Conservation (phyloP, 2,329 filamentous ascomycete species). For the Taxawa tesnikishii region DNA sequence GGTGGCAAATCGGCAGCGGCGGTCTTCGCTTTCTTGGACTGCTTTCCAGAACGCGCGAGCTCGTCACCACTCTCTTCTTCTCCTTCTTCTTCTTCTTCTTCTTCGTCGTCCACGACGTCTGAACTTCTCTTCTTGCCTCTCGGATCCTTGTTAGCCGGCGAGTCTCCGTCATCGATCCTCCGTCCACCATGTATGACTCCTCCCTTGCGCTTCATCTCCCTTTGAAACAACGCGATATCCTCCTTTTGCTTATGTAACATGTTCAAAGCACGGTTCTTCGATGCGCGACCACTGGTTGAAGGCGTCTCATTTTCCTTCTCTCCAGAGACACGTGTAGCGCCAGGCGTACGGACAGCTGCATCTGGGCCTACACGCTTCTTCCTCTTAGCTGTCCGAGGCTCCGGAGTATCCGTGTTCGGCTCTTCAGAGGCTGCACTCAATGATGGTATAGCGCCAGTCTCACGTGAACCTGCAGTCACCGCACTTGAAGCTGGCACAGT, state of each 20-base stretch:
- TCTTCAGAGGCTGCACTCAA: slow-evolving; percentile 2
- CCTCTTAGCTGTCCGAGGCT: slow-evolving; percentile 6
- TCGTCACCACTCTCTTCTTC: slow-evolving; percentile 29
- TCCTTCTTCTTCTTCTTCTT: slow-evolving; percentile 29
- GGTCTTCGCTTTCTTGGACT: slow-evolving; percentile 37
- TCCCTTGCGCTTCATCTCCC: slow-evolving; percentile 74
- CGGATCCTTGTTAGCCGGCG: slow-evolving; percentile 8
- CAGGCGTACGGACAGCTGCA: slow-evolving; percentile 14
- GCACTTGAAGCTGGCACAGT: slow-evolving; percentile 10
- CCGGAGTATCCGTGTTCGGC: slow-evolving; percentile 1
- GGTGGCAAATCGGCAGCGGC: slow-evolving; percentile 34
- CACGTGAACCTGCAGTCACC: not conserved
- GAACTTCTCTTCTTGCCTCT: slow-evolving; percentile 22
- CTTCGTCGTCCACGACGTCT: slow-evolving; percentile 23
- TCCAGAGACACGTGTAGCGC: slow-evolving; percentile 10
- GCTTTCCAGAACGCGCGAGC: slow-evolving; percentile 26
- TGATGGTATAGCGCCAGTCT: not conserved
- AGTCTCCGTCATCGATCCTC: slow-evolving; percentile 29
- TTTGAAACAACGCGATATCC: slow-evolving; percentile 84
- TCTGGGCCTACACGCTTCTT: slow-evolving; percentile 8
- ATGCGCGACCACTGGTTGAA: slow-evolving; percentile 55
- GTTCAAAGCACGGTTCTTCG: slow-evolving; percentile 73
- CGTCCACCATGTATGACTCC: slow-evolving; percentile 50
- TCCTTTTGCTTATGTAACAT: slow-evolving; percentile 64
- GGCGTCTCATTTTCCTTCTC: slow-evolving; percentile 77